phyloP scores from a whole-genome alignment of 257 asterid genomes.

The Nicotiana obtusifolia region DNA sequence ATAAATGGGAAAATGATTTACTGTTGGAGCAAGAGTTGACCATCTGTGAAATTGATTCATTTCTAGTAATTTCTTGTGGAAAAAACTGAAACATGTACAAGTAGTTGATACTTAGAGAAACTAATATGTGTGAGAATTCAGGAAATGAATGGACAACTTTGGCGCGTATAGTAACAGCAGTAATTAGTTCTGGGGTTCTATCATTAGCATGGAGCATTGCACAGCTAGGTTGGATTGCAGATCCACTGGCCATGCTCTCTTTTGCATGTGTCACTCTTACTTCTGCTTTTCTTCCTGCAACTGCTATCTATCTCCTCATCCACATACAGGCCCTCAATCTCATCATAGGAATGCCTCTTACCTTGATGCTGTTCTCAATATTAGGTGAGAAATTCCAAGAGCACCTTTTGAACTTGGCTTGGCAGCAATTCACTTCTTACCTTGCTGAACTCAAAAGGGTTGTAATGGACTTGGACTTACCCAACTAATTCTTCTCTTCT shows the following conservation, averaged over 20 bases:
- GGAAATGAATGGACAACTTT: slow-evolving; percentile 69
- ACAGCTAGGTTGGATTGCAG: slow-evolving; percentile 74
- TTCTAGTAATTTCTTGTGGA: neutral
- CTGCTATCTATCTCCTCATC: slow-evolving; percentile 50
- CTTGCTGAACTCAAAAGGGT: neutral
- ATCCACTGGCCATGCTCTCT: slow-evolving; percentile 45
- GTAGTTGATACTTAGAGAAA: neutral
- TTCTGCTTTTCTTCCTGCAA: slow-evolving; percentile 42
- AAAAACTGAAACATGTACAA: neutral
- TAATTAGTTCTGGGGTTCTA: slow-evolving; percentile 71
- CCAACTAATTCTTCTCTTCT: neutral
- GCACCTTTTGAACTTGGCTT: neutral
- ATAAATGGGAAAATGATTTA: neutral
- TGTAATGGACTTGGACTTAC: neutral
- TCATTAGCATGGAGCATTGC: slow-evolving; percentile 73
- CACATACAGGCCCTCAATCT: slow-evolving; percentile 36
- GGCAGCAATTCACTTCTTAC: neutral
- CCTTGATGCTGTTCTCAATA: slow-evolving; percentile 42
- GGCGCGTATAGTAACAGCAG: slow-evolving; percentile 75
- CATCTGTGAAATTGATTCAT: neutral
- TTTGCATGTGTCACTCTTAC: slow-evolving; percentile 43
- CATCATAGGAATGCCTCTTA: slow-evolving; percentile 33
- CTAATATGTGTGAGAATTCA: slow-evolving; percentile 16
- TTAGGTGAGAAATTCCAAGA: slow-evolving; percentile 38
- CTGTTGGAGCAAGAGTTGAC: neutral